phyloP scores from a whole-genome alignment of 352 stramenopile genomes.

The Phytophthora aleatoria region DNA sequence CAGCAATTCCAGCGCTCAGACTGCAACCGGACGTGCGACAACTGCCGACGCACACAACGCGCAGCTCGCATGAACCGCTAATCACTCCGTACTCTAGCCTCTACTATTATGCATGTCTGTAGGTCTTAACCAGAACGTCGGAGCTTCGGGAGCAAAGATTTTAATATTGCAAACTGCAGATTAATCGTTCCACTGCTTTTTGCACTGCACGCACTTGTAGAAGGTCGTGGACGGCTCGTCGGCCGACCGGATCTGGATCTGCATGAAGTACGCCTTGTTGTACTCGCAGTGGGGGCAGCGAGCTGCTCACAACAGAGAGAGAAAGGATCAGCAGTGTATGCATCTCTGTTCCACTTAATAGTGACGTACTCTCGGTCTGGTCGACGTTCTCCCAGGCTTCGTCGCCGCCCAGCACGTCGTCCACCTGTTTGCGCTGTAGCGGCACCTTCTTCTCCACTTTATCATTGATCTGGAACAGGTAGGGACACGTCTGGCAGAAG shows the following conservation, averaged over 20 bases:
- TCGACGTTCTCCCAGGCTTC: constrained; percentile 99
- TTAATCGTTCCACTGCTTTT: constrained; percentile 96
- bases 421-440: constrained; percentile 96
- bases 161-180: neutral
- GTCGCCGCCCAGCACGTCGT: constrained; percentile 98
- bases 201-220: constrained; percentile 99
- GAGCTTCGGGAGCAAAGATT: constrained; percentile 4
- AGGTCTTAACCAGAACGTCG: neutral
- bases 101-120: constrained; percentile 8
- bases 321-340: neutral
- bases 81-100: neutral
- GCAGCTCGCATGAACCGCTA: constrained; percentile 29
- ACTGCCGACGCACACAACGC: constrained; percentile 58
- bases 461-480: constrained; percentile 88
- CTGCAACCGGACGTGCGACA: constrained; percentile 67
- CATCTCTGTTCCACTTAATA: neutral
- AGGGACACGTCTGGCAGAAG: constrained; percentile 91
- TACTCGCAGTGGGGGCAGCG: constrained; percentile 95
- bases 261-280: constrained; percentile 99
- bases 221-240: constrained; percentile 99
- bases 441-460: constrained; percentile 91
- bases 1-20: constrained; percentile 71
- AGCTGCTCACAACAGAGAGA: constrained; percentile 39
- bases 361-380: constrained; percentile 90
- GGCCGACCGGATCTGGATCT: constrained; percentile 99